Base-by-base conservation (phyloP, 23 red algal species). In the Gracilariopsis chorda region DNA sequence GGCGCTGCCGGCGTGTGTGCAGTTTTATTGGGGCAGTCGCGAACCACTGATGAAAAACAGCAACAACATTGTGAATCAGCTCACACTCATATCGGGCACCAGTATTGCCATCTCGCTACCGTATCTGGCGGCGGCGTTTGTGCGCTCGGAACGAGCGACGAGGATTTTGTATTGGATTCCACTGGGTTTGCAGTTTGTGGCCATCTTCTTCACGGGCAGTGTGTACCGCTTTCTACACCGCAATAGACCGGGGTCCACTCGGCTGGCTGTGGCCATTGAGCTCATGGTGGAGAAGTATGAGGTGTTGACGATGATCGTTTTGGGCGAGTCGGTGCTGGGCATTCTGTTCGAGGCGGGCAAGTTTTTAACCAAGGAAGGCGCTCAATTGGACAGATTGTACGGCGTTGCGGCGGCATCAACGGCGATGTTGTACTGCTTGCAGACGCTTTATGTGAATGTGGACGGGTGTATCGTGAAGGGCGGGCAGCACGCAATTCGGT, bases 121-220 rank as follows among this genome's bases (percentile, higher is more conserved):
- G 17, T 94, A 94, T 48, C 51, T 94, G 25, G 91, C 65, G 9
- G 91, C 91, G 3, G 91, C 91, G 12, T 78, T 94, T 85, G 80
- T 94, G 0, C 12, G 37, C n/a, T 78, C 80, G 20, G 80, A 49
- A 41, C 48, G 79, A 28, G 71, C 81, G 34, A 55, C 59, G 10
- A 23, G 69, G 7, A 86, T 94, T 10, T 58, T 84, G 48, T 94
- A 73, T 59, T 86, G 91, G 79, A 58, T 87, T 36, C 68, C 80
- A 14, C 24, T 78, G 3, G 34, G 29, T 61, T 16, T 41, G 0
- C 48, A 77, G 17, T 51, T 72, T n/a, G 37, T 89, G 30, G 51
- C 82, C 40, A 37, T 58, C 35, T 64, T 80, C 44, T 78, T 91
- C 33, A 91, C 88, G 6, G 49, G 62, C 14, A 51, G 24, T 0